phyloP scores from a whole-genome alignment of 495 filamentous ascomycete species.

The Lasiosphaeris hirsuta region DNA sequence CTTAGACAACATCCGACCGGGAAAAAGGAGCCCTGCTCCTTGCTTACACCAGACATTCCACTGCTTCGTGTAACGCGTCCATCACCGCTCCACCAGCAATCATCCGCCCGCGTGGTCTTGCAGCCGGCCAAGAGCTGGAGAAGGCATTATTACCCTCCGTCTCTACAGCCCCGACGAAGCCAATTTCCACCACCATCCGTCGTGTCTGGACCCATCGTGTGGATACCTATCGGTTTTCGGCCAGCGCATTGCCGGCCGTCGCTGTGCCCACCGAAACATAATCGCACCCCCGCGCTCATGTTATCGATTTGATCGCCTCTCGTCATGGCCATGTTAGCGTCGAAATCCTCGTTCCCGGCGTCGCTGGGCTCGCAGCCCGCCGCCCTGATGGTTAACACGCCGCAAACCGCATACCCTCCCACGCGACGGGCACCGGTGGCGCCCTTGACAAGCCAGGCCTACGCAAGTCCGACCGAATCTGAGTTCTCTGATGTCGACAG shows the following conservation, averaged over 20 bases:
- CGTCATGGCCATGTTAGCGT: constrained; percentile 80
- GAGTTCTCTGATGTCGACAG: constrained; percentile 79
- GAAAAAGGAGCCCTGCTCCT: not conserved
- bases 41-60: constrained; percentile 1
- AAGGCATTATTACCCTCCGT: constrained; percentile 4
- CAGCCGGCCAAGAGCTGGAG: constrained; percentile 7
- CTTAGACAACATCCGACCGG: not conserved
- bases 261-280: constrained; percentile 8
- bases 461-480: constrained; percentile 85
- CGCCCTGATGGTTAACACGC: constrained; percentile 50
- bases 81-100: not conserved
- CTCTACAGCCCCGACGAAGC: not conserved
- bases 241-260: constrained; percentile 2
- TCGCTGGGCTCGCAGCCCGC: constrained; percentile 56
- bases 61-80: constrained; percentile 14
- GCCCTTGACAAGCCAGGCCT: constrained; percentile 60
- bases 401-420: constrained; percentile 51
- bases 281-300: constrained; percentile 23
- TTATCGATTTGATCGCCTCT: constrained; percentile 18
- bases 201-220: not conserved
- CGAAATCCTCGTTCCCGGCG: constrained; percentile 72
- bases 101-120: not conserved
- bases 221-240: not conserved
- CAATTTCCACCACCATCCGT: not conserved
- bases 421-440: constrained; percentile 53